These are phyloP conservation scores for Lycium barbarum DNA, from an alignment of 257 asterid genomes.

Conservation along the genomic window DNA sequence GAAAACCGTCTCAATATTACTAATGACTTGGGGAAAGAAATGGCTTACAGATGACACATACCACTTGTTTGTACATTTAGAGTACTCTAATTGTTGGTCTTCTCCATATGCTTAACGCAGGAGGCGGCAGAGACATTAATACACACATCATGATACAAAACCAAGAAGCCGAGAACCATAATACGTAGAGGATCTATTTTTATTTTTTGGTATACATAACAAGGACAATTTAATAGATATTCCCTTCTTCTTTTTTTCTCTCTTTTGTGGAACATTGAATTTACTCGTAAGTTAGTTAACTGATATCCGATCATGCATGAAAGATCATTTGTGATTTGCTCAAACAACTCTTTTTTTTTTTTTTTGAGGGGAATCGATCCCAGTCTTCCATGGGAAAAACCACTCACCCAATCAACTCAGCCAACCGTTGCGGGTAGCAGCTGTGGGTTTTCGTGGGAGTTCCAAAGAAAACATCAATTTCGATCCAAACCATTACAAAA, in stretches of 20 bases:
- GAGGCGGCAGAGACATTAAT: background rate
- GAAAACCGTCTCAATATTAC: constrained; percentile 27
- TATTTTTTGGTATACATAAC: background rate
- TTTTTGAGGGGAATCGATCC: too few relatives aligned
- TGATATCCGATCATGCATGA: background rate
- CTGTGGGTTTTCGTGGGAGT: too few relatives aligned
- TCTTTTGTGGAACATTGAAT: background rate
- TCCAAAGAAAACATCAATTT: background rate
- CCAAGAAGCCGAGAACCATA: background rate
- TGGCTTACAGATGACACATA: constrained; percentile 23
- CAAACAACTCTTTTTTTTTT: background rate
- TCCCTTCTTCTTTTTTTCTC: background rate
- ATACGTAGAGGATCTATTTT: background rate
- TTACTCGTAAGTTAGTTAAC: background rate
- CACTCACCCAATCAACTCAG: too few relatives aligned
- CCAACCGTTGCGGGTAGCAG: too few relatives aligned
- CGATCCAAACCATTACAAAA: background rate
- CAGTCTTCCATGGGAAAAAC: too few relatives aligned
- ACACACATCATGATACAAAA: background rate
- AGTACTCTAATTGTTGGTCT: background rate
- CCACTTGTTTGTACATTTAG: constrained; percentile 9
- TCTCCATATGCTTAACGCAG: background rate
- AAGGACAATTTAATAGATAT: background rate
- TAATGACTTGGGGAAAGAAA: constrained; percentile 4
- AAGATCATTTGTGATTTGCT: background rate